These are phyloP conservation scores for Aspergillus costaricaensis DNA, from an alignment of 2,329 filamentous ascomycete species.

Conservation along the genomic window DNA sequence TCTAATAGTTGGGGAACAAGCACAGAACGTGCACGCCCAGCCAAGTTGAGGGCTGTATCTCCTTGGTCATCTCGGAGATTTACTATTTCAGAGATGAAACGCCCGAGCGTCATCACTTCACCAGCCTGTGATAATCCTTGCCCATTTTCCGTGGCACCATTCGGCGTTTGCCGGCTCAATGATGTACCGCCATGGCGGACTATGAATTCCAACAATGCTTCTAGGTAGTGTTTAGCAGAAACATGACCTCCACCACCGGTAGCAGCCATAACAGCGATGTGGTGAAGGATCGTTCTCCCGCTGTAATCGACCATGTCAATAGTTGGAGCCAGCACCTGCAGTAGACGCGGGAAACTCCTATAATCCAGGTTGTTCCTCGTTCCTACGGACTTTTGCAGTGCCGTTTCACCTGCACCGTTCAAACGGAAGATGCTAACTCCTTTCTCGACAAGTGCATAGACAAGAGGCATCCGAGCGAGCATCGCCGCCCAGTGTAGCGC, in stretches of 20 bases:
- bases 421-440: constrained; percentile 87
- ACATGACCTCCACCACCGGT: constrained; percentile 91
- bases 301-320: constrained; percentile 89
- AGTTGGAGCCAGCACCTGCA: constrained; percentile 84
- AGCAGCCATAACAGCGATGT: constrained; percentile 93
- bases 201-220: constrained; percentile 90
- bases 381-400: constrained; percentile 86
- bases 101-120: constrained; percentile 79
- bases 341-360: constrained; percentile 82
- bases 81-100: constrained; percentile 96
- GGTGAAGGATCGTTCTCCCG: constrained; percentile 88
- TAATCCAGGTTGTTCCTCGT: constrained; percentile 95
- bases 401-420: constrained; percentile 87
- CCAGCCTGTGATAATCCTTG: constrained; percentile 33
- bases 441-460: constrained; percentile 76
- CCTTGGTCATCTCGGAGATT: constrained; percentile 92
- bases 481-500: constrained; percentile 96
- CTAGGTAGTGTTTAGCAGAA: constrained; percentile 86
- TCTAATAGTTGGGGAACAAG: constrained; percentile 97
- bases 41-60: constrained; percentile 92
- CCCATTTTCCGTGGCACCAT: constrained; percentile 29
- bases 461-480: constrained; percentile 77
- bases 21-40: constrained; percentile 89
- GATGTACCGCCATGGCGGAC: constrained; percentile 76
- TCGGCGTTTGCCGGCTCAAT: constrained; percentile 52